These are phyloP conservation scores for Coemansia sp. DNA, from an alignment of 192 early-diverging fungal species.

Conservation along the genomic window DNA sequence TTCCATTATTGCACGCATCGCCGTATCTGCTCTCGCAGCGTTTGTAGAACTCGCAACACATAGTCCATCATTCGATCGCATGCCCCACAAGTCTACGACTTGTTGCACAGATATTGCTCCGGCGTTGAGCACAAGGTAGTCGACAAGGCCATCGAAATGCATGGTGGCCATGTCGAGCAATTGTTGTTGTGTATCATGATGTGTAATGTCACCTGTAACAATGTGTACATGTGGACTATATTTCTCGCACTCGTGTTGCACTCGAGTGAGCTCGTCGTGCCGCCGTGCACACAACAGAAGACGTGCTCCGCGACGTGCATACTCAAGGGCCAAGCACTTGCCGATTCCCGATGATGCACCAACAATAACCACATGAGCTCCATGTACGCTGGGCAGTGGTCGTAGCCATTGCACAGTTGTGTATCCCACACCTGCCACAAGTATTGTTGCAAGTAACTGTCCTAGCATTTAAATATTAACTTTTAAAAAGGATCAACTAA, in stretches of 20 bases:
- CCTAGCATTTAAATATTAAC: slow-evolving; percentile 13
- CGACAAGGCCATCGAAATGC: slow-evolving; percentile 44
- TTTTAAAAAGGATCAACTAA: neutral
- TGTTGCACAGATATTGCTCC: slow-evolving; percentile 73
- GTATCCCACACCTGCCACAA: slow-evolving; percentile 3
- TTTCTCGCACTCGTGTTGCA: slow-evolving; percentile 55
- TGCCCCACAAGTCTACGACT: slow-evolving; percentile 61
- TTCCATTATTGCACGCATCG: slow-evolving; percentile 53
- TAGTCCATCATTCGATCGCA: slow-evolving; percentile 7
- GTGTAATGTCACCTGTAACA: slow-evolving; percentile 63
- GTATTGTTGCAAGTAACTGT: slow-evolving; percentile 11
- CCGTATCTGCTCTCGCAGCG: slow-evolving; percentile 32
- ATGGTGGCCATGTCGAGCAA: slow-evolving; percentile 18
- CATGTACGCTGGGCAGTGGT: slow-evolving; percentile 18
- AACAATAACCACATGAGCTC: slow-evolving; percentile 65
- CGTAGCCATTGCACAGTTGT: slow-evolving; percentile 6
- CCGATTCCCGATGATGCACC: slow-evolving; percentile 83
- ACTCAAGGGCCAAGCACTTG: slow-evolving; percentile 61
- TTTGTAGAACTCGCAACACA: slow-evolving; percentile 4
- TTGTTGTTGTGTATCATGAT: slow-evolving; percentile 52
- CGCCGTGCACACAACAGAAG: slow-evolving; percentile 69
- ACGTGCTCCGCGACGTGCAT: slow-evolving; percentile 62
- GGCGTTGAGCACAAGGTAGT: slow-evolving; percentile 75
- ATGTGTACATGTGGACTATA: slow-evolving; percentile 38
- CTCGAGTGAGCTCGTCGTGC: slow-evolving; percentile 9